Evolutionary conservation across 441 rosid species (phyloP), one percentile per base, ranked within the genome.

Genomic region (Populus trichocarpa): DNA sequence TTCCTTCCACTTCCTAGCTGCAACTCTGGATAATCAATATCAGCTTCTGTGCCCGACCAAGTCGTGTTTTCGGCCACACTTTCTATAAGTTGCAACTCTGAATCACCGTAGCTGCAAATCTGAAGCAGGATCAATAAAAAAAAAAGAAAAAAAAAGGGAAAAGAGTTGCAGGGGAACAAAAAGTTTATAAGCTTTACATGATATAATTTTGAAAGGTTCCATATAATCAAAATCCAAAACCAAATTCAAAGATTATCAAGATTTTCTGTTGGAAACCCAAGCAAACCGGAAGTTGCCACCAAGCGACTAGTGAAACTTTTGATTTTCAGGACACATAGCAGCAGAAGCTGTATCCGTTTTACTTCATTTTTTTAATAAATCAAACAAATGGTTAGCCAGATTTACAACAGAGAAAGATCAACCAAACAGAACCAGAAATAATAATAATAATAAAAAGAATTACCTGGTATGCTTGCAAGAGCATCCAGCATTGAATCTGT

Each of bases 1-100:
- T 81, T 88, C 78, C 26, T 73, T 74, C 82, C 72, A 38, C 78
- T 25, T 25, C 25, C 25, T 25, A 25, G 25, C 25, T 25, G 25
- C 25, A 25, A 25, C 25, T 25, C 25, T 25, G 25, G 1, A 25
- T 25, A 25, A 25, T 25, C 25, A 25, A 25, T 25, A 25, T 25
- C 25, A 25, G 25, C 25, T 25, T 25, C 25, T 25, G 25, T 25
- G 25, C 25, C 25, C 25, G 25, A 32, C 35, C 5, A 32, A 32
- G 35, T 32, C 35, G 2, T 32, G 35, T 32, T 32, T 25, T 32
- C 35, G 5, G 35, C 2, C 35, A 32, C 1, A 32, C 35, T 35
- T 35, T 35, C 38, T 35, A 7, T 0, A 35, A 30, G 32, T 4
- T 30, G 32, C 32, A 30, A 30, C 32, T 30, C 32, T 3, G 53